Evolutionary conservation across 2,329 filamentous ascomycete genomes (phyloP), one percentile per base, ranked within the genome.

Genomic region (Aspergillus novoparasiticus): DNA sequence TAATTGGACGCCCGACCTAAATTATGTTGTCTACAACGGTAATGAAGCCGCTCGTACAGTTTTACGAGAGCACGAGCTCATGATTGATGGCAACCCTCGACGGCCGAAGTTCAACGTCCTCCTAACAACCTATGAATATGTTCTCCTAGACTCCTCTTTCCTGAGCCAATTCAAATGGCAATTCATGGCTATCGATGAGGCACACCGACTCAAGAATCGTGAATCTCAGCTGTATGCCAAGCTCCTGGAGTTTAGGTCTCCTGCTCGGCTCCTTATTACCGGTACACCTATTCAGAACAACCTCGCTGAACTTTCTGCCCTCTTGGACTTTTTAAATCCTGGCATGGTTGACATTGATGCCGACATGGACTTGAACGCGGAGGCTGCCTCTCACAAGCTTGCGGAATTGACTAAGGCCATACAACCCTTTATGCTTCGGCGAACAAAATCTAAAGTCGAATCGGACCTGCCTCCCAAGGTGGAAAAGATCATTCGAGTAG

Each of bases 241-340:
- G 72, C 83, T 99, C 16, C 85, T 92, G 68, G 90, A 91, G 71
- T 97, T 98, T 78, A 93, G 90, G 70, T 87, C 94, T 14, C 94
- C 94, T 9, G 93, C 92, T 80, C 91, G 94, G 67, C 86, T 99
- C 41, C 84, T 99, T 63, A 99, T 99, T 71, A 99, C 95, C 0
- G 95, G 95, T 62, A 99, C 95, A 1, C 95, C 95, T 0, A 95
- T 99, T 67, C 95, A 99, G 76, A 99, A 99, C 76, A 98, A 96
- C 48, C 83, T 99, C 26, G 92, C 92, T 23, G 96, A 99, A 78
- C 82, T 99, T 11, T 92, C 93, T 48, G 93, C 96, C 0, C 84
- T 99, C 34, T 90, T 99, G 79, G 94, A 99, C 78, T 99, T 99
- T 75, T 82, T 99, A 32, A 98, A 97, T 79, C 96, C 96, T n/a